Conservation (phyloP, 2,329 filamentous ascomycete species). For the Oidium heveae region DNA sequence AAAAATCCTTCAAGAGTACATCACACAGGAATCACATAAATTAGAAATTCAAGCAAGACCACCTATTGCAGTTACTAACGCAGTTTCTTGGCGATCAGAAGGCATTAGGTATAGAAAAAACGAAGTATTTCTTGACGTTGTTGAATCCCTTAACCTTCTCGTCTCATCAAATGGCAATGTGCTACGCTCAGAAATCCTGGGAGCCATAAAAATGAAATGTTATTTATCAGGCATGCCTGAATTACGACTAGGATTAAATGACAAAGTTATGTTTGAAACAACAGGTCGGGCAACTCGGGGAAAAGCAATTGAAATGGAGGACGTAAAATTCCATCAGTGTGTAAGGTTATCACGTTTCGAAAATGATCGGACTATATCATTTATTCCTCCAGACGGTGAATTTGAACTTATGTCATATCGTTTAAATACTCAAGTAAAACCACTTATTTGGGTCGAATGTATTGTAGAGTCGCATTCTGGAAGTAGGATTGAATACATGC, state of each 20-base stretch:
- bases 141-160: conserved; percentile 87
- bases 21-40: conserved; percentile 97
- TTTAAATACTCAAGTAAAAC: conserved; percentile 94
- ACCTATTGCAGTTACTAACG: conserved; percentile 93
- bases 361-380: conserved; percentile 95
- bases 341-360: conserved; percentile 89
- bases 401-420: conserved; percentile 99
- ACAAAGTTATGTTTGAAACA: conserved; percentile 99
- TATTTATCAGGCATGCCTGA: conserved; percentile 97
- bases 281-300: conserved; percentile 82
- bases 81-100: conserved; percentile 92
- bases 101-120: conserved; percentile 98
- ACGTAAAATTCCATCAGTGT: conserved; percentile 98
- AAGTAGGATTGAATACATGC: conserved; percentile 93
- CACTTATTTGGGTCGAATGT: conserved; percentile 95
- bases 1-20: conserved; percentile 98
- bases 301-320: conserved; percentile 98
- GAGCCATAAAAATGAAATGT: conserved; percentile 98
- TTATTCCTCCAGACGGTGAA: conserved; percentile 93
- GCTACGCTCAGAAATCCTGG: conserved; percentile 81
- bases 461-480: conserved; percentile 90
- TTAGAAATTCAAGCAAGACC: conserved; percentile 88
- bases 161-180: conserved; percentile 91
- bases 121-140: conserved; percentile 93
- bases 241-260: conserved; percentile 76